A percentile compares a stretch with the other conserved stretches of the same genome.
Conservation (phyloP, 305 asterid genomes). For the Petunia hybrid region DNA sequence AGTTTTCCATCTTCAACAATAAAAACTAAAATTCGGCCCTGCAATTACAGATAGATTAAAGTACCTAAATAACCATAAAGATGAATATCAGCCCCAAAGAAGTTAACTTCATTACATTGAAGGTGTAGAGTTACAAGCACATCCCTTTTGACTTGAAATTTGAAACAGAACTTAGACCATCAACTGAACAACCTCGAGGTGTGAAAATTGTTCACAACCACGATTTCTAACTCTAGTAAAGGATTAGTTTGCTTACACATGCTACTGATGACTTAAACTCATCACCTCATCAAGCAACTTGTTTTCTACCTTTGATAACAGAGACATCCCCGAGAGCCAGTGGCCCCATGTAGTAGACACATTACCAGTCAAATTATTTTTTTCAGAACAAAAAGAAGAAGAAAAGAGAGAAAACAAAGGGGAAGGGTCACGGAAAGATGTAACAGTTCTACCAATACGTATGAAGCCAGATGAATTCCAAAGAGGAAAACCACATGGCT, state of each 20-base stretch:
- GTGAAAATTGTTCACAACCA: background rate
- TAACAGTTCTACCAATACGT: background rate
- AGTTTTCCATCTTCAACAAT: slow-evolving; percentile 94
- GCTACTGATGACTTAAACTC: background rate
- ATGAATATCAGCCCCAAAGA: slow-evolving; percentile 7
- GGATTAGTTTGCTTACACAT: background rate
- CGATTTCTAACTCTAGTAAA: background rate
- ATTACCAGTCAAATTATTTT: too few species aligned
- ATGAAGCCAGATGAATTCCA: background rate
- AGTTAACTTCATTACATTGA: background rate
- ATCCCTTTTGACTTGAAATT: slow-evolving; percentile 17
- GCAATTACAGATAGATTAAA: slow-evolving; percentile 34
- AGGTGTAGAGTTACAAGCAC: background rate
- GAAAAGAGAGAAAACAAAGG: too few species aligned
- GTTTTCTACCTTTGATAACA: too few species aligned
- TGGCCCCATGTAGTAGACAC: too few species aligned
- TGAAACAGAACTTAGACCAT: background rate
- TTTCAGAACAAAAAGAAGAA: too few species aligned
- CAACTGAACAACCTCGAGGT: slow-evolving; percentile 9
- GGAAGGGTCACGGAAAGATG: background rate
- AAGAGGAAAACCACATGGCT: slow-evolving; percentile 2
- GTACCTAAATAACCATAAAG: slow-evolving; percentile 20
- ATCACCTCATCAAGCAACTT: background rate
- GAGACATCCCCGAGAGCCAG: too few species aligned
- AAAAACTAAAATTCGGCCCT: slow-evolving; percentile 96